These are phyloP conservation scores for Hymenoscyphus repandus DNA, from an alignment of 2,329 filamentous ascomycete species.

Conservation along the genomic window DNA sequence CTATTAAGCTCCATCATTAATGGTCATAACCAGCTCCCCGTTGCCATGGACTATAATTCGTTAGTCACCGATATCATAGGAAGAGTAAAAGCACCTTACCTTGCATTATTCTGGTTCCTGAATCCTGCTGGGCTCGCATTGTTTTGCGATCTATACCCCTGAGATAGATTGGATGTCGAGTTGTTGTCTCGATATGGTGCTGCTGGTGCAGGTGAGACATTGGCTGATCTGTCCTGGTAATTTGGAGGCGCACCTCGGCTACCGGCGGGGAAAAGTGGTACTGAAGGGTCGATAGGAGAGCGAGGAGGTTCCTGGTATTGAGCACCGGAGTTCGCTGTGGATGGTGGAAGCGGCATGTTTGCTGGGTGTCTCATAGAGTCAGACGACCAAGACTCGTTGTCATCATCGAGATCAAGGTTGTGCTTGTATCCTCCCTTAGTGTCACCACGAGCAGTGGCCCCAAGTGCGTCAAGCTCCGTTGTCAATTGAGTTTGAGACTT, in stretches of 20 bases:
- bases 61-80: slow-evolving; percentile 3
- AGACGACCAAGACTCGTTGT: slow-evolving; percentile 62
- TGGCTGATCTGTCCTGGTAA: slow-evolving; percentile 25
- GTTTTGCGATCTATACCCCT: slow-evolving; percentile 35
- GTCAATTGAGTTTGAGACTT: slow-evolving; percentile 87
- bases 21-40: slow-evolving; percentile 51
- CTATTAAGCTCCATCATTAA: slow-evolving; percentile 32
- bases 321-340: slow-evolving; percentile 24
- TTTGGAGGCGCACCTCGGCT: slow-evolving; percentile 30
- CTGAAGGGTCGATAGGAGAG: slow-evolving; percentile 45
- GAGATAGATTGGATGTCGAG: slow-evolving; percentile 31
- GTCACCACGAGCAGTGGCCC: slow-evolving; percentile 82
- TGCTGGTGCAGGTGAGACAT: slow-evolving; percentile 21
- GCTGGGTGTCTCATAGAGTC: slow-evolving; percentile 45
- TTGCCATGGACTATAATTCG: slow-evolving; percentile 46
- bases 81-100: slow-evolving; percentile 34
- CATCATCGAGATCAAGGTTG: slow-evolving; percentile 63
- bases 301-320: slow-evolving; percentile 33
- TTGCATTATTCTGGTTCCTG: slow-evolving; percentile 40
- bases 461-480: slow-evolving; percentile 85
- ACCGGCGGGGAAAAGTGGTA: slow-evolving; percentile 45
- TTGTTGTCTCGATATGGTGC: slow-evolving; percentile 30
- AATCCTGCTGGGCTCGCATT: slow-evolving; percentile 37
- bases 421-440: slow-evolving; percentile 53
- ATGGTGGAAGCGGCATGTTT: slow-evolving; percentile 31